Evolutionary conservation across 2,329 filamentous ascomycete genomes (phyloP).

Genomic region (Cladosporium colombiae): DNA sequence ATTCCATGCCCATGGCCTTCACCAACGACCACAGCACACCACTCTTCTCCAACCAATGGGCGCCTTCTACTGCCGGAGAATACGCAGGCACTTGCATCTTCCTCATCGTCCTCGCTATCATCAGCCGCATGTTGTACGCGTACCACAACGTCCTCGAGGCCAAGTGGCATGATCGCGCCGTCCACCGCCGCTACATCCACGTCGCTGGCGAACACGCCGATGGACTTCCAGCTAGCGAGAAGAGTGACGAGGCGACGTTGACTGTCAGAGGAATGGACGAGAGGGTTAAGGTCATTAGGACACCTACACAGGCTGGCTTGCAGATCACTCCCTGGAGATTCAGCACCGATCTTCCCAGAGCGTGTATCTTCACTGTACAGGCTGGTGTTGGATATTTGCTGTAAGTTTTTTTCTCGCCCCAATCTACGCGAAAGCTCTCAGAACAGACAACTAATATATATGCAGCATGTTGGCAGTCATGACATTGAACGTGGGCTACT

Average conservation of each 20-base stretch:
- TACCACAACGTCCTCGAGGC: conserved; percentile 61
- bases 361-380: conserved; percentile 68
- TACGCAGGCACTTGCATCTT: conserved; percentile 95
- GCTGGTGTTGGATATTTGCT: conserved; percentile 81
- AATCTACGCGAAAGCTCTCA: not conserved
- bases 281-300: conserved; percentile 70
- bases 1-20: conserved; percentile 62
- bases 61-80: conserved; percentile 65
- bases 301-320: conserved; percentile 49
- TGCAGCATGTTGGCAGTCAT: conserved; percentile 87
- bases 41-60: conserved; percentile 71
- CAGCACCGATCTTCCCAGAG: conserved; percentile 74
- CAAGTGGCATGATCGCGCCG: conserved; percentile 71
- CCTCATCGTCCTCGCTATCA: conserved; percentile 71
- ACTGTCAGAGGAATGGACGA: conserved; percentile 80
- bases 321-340: conserved; percentile 73
- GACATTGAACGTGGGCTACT: conserved; percentile 86
- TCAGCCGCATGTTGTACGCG: conserved; percentile 72
- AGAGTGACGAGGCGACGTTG: conserved; percentile 65
- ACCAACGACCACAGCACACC: conserved; percentile 63
- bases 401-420: conserved; percentile 58
- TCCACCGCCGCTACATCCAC: conserved; percentile 74
- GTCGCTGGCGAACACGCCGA: conserved; percentile 64
- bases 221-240: conserved; percentile 38
- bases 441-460: conserved; percentile 24